Conservation (phyloP, 192 early-diverging fungal genomes). For the Helicostylum pulchrum region DNA sequence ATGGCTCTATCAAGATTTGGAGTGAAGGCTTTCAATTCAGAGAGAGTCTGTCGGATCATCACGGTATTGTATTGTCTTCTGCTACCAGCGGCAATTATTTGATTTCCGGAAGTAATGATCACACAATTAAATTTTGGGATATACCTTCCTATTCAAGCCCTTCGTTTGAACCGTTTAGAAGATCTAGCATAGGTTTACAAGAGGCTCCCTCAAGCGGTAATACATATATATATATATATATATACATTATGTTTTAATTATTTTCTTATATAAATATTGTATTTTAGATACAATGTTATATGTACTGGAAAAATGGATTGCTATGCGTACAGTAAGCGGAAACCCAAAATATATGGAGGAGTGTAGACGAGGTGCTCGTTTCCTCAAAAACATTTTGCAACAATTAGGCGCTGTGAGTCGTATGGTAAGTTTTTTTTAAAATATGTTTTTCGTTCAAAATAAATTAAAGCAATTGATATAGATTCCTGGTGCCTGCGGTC, state of each 20-base stretch:
- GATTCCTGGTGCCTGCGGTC: slow-evolving; percentile 56
- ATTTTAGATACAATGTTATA: slow-evolving; percentile 51
- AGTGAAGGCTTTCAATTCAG: slow-evolving; percentile 54
- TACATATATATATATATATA: not conserved
- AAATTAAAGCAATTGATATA: not conserved
- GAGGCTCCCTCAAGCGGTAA: slow-evolving; percentile 16
- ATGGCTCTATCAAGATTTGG: slow-evolving; percentile 69
- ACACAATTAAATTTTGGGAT: slow-evolving; percentile 59
- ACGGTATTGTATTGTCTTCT: slow-evolving; percentile 58
- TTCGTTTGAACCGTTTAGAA: slow-evolving; percentile 19
- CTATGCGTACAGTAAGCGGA: slow-evolving; percentile 65
- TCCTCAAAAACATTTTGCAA: slow-evolving; percentile 59
- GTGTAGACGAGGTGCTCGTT: slow-evolving; percentile 70
- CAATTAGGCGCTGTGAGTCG: slow-evolving; percentile 64
- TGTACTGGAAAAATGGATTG: slow-evolving; percentile 67
- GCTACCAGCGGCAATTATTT: slow-evolving; percentile 46
- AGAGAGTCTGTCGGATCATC: slow-evolving; percentile 48
- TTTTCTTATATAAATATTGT: not conserved
- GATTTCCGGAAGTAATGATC: slow-evolving; percentile 61
- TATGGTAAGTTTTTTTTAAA: slow-evolving; percentile 14
- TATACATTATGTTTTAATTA: not conserved
- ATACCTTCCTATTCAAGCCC: slow-evolving; percentile 22
- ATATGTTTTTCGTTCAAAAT: not conserved
- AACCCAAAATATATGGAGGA: slow-evolving; percentile 65
- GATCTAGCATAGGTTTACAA: slow-evolving; percentile 9